Base-by-base conservation (phyloP, 1,139 yeast genomes). In the Hyphopichia fennica region DNA sequence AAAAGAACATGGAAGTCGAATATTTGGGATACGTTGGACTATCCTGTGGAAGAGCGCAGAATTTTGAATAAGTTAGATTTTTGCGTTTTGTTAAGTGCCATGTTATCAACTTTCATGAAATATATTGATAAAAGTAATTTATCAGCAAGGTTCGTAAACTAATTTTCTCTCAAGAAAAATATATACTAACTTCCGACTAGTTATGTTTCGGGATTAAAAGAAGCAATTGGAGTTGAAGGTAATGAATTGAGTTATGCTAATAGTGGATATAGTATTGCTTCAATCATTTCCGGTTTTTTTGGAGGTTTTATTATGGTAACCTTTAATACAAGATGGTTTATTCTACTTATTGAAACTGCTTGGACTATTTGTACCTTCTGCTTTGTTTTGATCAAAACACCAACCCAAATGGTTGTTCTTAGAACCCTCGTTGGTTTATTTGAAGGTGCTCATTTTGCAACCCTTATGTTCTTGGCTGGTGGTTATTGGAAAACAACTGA, bases 51-150 rank as follows among this genome's bases (percentile, higher is more conserved):
- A 8, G 17, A 34, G 5, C 4, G 36, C 11, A 22, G 8, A 5
- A 22, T 34, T 14, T 13, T 34, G 7, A 34, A 34, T 22, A 50
- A 50, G 34, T 40, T 50, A 19, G 53, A 50, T 38, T 40, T 50
- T 27, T 44, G 47, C 32, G 43, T 50, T 42, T 44, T 50, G 6
- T 42, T 47, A 29, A 48, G 46, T 41, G 46, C 52, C 11, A 42
- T 44, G 34, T 44, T 65, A 41, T 54, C 73, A 4, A 63, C 66
- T 50, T 72, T 64, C 56, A 75, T 58, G 38, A 60, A 60, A 34
- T 59, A 46, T 39, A 34, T 60, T 30, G 64, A 60, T 38, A 44
- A 40, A n/a, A 38, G 57, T 19, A 52, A 58, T 48, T 44, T 61
- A 44, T 51, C 55, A 43, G 62, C 61, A 41, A 67, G 68, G 11